Conservation (phyloP, 2,329 filamentous ascomycete species). For the Parastagonospora nodorum region DNA sequence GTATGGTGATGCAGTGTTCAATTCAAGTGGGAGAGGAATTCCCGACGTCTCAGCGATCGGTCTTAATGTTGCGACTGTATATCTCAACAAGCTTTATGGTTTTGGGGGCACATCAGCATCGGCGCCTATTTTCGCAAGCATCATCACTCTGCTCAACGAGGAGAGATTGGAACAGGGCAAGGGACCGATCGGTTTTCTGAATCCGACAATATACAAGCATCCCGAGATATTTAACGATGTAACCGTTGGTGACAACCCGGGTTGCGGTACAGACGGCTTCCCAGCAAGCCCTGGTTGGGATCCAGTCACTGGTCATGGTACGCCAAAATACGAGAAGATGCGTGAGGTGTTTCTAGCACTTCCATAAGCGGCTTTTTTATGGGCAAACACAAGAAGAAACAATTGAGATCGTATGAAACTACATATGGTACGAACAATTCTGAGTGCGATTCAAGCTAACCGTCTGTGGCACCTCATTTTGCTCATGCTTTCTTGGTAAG, state of each 20-base stretch:
- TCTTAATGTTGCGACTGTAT: conserved; percentile 45
- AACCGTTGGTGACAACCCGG: conserved; percentile 34
- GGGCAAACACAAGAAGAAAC: too few relatives aligned
- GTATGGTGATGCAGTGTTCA: conserved; percentile 15
- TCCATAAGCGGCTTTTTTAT: not conserved
- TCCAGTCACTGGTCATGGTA: conserved; percentile 30
- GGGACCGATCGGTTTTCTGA: conserved; percentile 59
- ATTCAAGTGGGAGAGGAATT: conserved; percentile 56
- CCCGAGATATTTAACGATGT: conserved; percentile 51
- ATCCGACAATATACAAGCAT: conserved; percentile 61
- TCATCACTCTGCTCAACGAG: conserved; percentile 66
- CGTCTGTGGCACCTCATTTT: too few relatives aligned
- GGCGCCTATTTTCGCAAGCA: conserved; percentile 60
- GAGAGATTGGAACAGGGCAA: conserved; percentile 56
- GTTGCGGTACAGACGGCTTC: conserved; percentile 41
- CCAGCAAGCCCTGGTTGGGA: conserved; percentile 33
- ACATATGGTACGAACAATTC: too few relatives aligned
- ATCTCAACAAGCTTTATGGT: conserved; percentile 35
- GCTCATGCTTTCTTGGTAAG: too few relatives aligned
- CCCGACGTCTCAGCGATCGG: conserved; percentile 67
- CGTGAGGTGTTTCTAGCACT: conserved; percentile 13
- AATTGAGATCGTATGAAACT: too few relatives aligned
- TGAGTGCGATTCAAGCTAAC: too few relatives aligned
- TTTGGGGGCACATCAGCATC: conserved; percentile 59
- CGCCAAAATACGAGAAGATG: conserved; percentile 22